Conservation (phyloP, 306 rosid species). For the Dalbergia oliveri region DNA sequence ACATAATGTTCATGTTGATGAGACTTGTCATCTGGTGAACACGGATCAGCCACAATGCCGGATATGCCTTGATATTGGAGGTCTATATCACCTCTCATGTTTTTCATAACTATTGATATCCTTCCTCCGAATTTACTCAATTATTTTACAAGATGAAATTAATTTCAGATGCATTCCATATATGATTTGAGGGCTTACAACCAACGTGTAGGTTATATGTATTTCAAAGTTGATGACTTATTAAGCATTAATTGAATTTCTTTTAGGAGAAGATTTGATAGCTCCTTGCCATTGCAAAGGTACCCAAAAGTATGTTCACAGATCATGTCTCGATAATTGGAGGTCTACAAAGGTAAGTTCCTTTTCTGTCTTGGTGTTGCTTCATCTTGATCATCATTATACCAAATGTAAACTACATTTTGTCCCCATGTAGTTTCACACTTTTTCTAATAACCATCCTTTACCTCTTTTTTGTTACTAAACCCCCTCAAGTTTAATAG, state of each 20-base stretch:
- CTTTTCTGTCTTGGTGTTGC: slow-evolving; percentile 8
- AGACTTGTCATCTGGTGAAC: slow-evolving; percentile 67
- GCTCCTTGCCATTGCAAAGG: slow-evolving; percentile 99
- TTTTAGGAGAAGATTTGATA: slow-evolving; percentile 90
- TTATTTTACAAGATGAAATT: slow-evolving; percentile 17
- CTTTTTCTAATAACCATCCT: too few species aligned
- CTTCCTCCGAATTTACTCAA: slow-evolving; percentile 32
- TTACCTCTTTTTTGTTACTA: background rate
- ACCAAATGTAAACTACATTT: background rate
- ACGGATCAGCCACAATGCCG: slow-evolving; percentile 89
- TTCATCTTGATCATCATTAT: slow-evolving; percentile 25
- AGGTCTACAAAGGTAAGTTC: slow-evolving; percentile 88
- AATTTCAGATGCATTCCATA: background rate
- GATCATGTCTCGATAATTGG: slow-evolving; percentile 98
- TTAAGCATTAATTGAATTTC: slow-evolving; percentile 13
- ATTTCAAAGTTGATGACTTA: background rate
- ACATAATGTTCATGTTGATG: slow-evolving; percentile 60
- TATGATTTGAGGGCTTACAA: slow-evolving; percentile 1
- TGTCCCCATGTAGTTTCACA: background rate
- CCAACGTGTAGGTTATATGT: slow-evolving; percentile 2
- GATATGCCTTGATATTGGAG: slow-evolving; percentile 94
- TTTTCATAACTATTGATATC: slow-evolving; percentile 4
- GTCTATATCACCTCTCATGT: slow-evolving; percentile 53
- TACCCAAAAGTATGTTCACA: slow-evolving; percentile 92
- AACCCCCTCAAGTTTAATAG: background rate